Evolutionary conservation across 2,329 filamentous ascomycete genomes (phyloP).

Genomic region (Knufia petricola): DNA sequence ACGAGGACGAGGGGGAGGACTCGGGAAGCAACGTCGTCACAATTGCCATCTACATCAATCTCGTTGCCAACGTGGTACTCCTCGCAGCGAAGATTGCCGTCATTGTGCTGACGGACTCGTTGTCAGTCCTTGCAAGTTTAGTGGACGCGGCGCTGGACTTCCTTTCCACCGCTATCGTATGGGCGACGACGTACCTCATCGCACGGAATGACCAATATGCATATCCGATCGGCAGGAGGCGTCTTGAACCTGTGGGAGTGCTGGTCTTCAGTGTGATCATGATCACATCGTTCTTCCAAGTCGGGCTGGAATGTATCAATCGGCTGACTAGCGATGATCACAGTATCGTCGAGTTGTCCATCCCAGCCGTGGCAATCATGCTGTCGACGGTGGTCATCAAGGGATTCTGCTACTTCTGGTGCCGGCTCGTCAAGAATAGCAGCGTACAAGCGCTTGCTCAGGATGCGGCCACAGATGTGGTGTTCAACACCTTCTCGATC

Average conservation of each 20-base stretch:
- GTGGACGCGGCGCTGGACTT: conserved; percentile 76
- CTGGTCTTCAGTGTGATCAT: conserved; percentile 77
- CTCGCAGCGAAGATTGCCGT: conserved; percentile 69
- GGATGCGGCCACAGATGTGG: conserved; percentile 64
- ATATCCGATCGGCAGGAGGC: conserved; percentile 68
- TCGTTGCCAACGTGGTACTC: conserved; percentile 65
- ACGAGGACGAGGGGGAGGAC: conserved; percentile 45
- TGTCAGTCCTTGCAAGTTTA: conserved; percentile 69
- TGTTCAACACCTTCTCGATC: conserved; percentile 86
- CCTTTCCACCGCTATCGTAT: conserved; percentile 70
- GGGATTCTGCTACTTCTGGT: conserved; percentile 76
- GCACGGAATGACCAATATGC: conserved; percentile 62
- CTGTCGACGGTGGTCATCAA: conserved; percentile 71
- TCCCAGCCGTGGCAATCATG: conserved; percentile 72
- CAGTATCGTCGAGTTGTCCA: conserved; percentile 60
- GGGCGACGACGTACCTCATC: conserved; percentile 66
- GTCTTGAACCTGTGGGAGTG: conserved; percentile 69
- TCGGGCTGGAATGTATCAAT: conserved; percentile 59
- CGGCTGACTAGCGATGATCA: conserved; percentile 54
- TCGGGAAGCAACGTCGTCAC: conserved; percentile 67
- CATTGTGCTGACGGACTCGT: conserved; percentile 62
- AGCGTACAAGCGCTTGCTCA: conserved; percentile 71
- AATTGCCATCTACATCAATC: conserved; percentile 80
- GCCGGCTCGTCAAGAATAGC: conserved; percentile 73
- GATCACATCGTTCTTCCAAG: conserved; percentile 75